Evolutionary conservation across 352 stramenopile genomes (phyloP), one percentile per base, ranked within the genome.

Genomic region (Phytopythium litorale): DNA sequence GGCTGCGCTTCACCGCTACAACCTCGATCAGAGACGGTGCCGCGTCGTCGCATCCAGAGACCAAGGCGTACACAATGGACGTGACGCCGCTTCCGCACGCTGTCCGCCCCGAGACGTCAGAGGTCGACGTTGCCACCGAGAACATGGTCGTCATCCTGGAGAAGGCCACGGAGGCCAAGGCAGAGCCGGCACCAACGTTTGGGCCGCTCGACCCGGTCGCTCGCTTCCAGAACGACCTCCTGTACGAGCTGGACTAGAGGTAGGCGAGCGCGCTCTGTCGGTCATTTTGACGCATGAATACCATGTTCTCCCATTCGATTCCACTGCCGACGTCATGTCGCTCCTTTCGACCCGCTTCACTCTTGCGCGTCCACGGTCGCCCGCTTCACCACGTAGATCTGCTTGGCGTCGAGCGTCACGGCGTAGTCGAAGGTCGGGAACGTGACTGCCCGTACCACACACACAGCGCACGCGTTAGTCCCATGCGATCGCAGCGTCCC

Each of bases 321-420:
- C 42, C 18, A 43, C 11, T 19, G 13, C 12, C 6, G 6, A 40
- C 13, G 35, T 40, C 2, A 16, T 12, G 35, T 40, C 35, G 35
- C 9, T 40, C 15, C 38, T 23, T 2, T n/a, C 19, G 8, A 11
- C 4, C 7, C 12, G 21, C 51, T 19, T 48, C 48, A 59, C 63
- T 61, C 57, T 62, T 78, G 72, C 58, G 72, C 57, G 54, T 68
- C 54, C 7, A 62, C 57, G 53, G 56, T 81, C 48, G 63, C 76
- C 59, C 80, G 73, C 76, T 94, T 91, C 32, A 92, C 81, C 53
- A 94, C 68, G 68, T 89, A 92, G 52, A 92, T 75, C 59, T 91
- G 77, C 37, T 77, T 55, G 32, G 58, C 71, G 65, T 84, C 79
- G 42, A 88, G 70, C 51, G 81, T 89, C 56, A 94, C 82, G 2